phyloP scores from a whole-genome alignment of 148 eudicot genomes.

The Rhododendron vialii region DNA sequence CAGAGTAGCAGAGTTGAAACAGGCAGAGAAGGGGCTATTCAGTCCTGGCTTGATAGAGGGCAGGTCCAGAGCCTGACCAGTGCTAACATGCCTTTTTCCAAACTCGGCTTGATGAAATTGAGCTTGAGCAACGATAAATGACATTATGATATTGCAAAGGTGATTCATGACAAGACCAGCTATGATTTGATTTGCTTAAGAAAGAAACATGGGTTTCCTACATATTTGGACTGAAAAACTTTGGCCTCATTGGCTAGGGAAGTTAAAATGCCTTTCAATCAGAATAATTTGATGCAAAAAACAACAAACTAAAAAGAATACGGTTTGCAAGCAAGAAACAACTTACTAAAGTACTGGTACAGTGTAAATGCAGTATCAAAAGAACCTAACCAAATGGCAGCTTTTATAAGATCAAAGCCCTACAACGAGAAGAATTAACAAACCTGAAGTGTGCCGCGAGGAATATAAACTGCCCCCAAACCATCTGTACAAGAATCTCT shows the following conservation, averaged over 20 bases:
- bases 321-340: neutral
- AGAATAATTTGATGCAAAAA: neutral
- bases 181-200: neutral
- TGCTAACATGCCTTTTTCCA: too few species aligned
- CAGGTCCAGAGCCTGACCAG: too few species aligned
- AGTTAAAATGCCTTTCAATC: neutral
- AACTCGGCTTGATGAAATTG: too few species aligned
- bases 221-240: neutral
- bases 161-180: neutral
- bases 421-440: slow-evolving; percentile 26
- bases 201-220: neutral
- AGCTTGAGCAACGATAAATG: neutral
- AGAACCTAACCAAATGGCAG: neutral
- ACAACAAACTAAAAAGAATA: neutral
- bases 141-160: neutral
- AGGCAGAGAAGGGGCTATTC: too few species aligned
- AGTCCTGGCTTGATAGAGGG: too few species aligned
- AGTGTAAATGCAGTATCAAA: neutral
- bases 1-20: too few species aligned
- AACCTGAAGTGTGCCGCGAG: slow-evolving; percentile 99
- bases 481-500: slow-evolving; percentile 49
- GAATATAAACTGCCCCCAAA: slow-evolving; percentile 77
- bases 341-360: neutral
- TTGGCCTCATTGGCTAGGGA: neutral
- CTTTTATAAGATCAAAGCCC: neutral